Conservation (phyloP, 139 green algal genomes). For the Bryopsis sp. region DNA sequence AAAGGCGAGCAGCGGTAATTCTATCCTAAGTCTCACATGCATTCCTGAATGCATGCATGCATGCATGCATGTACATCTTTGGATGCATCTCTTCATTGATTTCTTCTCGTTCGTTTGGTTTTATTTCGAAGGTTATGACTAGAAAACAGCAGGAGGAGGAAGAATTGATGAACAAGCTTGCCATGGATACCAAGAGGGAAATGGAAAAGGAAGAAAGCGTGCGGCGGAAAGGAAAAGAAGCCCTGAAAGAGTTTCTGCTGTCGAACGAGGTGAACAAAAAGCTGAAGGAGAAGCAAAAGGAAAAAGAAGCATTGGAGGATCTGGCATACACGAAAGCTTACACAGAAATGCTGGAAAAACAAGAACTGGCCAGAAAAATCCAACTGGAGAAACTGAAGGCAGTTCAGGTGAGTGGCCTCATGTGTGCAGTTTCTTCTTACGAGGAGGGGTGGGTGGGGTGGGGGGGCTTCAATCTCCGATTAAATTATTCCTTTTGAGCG, state of each 20-base stretch:
- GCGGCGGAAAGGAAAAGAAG: slow-evolving; percentile 2
- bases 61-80: no score
- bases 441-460: no score
- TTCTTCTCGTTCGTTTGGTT: no score
- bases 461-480: background rate
- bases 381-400: slow-evolving; percentile 10
- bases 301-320: background rate
- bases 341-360: slow-evolving; percentile 8
- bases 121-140: background rate
- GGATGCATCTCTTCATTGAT: no score
- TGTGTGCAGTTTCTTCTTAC: no score
- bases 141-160: slow-evolving; percentile 3
- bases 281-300: slow-evolving; percentile 6
- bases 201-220: background rate
- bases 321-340: slow-evolving; percentile 11
- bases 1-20: background rate
- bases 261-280: slow-evolving; percentile 15
- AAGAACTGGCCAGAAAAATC: background rate
- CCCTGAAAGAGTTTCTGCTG: background rate
- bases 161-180: background rate
- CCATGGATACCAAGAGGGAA: background rate
- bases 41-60: no score
- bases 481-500: no score
- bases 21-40: no score
- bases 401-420: slow-evolving; percentile 1